Evolutionary conservation across 768 basidiomycete genomes (phyloP).

Genomic region (Pholiota microspora): DNA sequence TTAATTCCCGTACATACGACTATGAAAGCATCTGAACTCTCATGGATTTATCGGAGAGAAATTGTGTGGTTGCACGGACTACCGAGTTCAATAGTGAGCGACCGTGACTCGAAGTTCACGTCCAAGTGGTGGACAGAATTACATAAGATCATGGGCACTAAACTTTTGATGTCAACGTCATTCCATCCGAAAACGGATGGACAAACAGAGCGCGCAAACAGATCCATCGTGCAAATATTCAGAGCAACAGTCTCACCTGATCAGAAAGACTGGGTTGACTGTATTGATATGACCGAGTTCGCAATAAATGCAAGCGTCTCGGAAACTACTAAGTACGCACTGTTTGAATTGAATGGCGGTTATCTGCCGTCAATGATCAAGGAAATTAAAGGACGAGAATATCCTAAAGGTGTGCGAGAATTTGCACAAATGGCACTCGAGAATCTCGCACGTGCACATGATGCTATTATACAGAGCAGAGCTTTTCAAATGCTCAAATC

Average conservation of each 20-base stretch:
- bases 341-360: constrained; percentile 27
- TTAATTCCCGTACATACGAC: constrained; percentile 25
- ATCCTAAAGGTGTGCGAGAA: constrained; percentile 5
- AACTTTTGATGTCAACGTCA: constrained; percentile 32
- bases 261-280: constrained; percentile 31
- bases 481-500: constrained; percentile 29
- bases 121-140: constrained; percentile 21
- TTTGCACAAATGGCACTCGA: constrained; percentile 12
- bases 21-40: constrained; percentile 24
- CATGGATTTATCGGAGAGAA: constrained; percentile 26
- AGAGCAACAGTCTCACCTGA: constrained; percentile 18
- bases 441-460: constrained; percentile 25
- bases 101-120: constrained; percentile 26
- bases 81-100: constrained; percentile 28
- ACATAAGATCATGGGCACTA: constrained; percentile 24
- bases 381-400: constrained; percentile 7
- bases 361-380: constrained; percentile 20
- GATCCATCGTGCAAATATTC: constrained; percentile 30
- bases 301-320: constrained; percentile 31
- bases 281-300: constrained; percentile 33
- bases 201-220: constrained; percentile 25
- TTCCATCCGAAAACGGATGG: constrained; percentile 43
- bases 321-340: constrained; percentile 31
- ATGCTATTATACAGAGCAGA: constrained; percentile 32
- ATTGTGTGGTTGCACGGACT: constrained; percentile 30